These are phyloP conservation scores for Scalesia atractyloides DNA, from an alignment of 129 eudicot genomes.

Conservation along the genomic window DNA sequence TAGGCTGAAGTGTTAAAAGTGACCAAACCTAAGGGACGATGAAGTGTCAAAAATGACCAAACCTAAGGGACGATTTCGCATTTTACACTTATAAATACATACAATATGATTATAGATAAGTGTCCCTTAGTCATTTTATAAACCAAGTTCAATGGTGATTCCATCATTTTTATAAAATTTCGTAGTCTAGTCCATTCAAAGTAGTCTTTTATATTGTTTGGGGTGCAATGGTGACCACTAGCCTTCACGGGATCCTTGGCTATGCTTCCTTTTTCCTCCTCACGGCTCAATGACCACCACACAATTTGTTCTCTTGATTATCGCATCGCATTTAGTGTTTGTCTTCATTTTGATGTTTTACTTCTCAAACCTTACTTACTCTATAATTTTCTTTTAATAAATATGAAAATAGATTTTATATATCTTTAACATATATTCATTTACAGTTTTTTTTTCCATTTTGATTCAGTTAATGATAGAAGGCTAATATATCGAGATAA, in stretches of 20 bases:
- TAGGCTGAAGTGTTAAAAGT: no score
- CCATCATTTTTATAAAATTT: neutral
- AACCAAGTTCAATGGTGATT: no score
- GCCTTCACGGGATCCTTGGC: slow-evolving; percentile 41
- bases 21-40: no score
- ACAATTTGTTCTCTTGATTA: neutral
- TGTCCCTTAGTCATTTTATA: neutral
- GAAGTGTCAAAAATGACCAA: no score
- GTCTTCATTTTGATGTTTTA: neutral
- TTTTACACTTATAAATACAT: no score
- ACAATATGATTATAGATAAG: no score
- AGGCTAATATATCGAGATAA: no score
- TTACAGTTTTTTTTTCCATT: no score
- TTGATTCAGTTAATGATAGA: no score
- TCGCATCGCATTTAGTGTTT: neutral
- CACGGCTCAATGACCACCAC: slow-evolving; percentile 19
- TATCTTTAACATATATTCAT: no score
- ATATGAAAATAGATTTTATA: neutral
- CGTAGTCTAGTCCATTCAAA: slow-evolving; percentile 2
- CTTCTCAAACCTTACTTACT: neutral
- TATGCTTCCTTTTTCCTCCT: neutral
- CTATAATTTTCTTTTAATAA: neutral
- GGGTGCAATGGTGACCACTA: slow-evolving; percentile 41
- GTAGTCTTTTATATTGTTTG: neutral
- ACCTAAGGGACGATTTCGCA: no score